Evolutionary conservation across 768 basidiomycete genomes (phyloP).

Genomic region (Pleurotus salmoneostramineus): DNA sequence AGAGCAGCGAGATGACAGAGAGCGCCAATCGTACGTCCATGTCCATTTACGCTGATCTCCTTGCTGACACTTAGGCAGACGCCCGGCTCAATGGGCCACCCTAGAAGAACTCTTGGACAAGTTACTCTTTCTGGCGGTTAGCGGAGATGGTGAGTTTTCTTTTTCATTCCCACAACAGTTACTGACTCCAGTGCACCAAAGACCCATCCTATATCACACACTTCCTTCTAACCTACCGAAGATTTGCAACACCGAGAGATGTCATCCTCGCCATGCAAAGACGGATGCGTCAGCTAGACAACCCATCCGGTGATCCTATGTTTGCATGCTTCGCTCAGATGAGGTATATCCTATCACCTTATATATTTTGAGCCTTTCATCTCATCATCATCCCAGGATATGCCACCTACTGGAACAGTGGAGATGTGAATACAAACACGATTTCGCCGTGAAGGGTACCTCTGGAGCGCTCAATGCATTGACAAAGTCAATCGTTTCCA

Average conservation of each 20-base stretch:
- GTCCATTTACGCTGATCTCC: not conserved
- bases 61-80: conserved; percentile 20
- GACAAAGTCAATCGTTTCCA: conserved; percentile 73
- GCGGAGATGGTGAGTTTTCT: conserved; percentile 66
- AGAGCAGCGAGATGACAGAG: conserved; percentile 28
- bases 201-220: conserved; percentile 76
- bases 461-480: conserved; percentile 70
- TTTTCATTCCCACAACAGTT: not conserved
- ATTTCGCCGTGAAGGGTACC: conserved; percentile 77
- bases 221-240: conserved; percentile 80
- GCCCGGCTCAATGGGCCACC: conserved; percentile 69
- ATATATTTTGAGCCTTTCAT: not conserved
- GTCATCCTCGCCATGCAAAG: conserved; percentile 87
- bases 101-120: conserved; percentile 81
- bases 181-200: conserved; percentile 22
- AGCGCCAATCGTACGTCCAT: conserved; percentile 48
- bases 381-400: conserved; percentile 43
- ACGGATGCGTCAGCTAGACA: conserved; percentile 74
- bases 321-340: conserved; percentile 87
- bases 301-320: conserved; percentile 73
- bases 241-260: conserved; percentile 76
- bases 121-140: conserved; percentile 76
- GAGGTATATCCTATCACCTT: conserved; percentile 43
- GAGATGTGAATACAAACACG: conserved; percentile 71
- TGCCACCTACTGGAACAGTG: conserved; percentile 76